phyloP scores from a whole-genome alignment of 768 basidiomycete species.

The Clitopilus passeckerianus region DNA sequence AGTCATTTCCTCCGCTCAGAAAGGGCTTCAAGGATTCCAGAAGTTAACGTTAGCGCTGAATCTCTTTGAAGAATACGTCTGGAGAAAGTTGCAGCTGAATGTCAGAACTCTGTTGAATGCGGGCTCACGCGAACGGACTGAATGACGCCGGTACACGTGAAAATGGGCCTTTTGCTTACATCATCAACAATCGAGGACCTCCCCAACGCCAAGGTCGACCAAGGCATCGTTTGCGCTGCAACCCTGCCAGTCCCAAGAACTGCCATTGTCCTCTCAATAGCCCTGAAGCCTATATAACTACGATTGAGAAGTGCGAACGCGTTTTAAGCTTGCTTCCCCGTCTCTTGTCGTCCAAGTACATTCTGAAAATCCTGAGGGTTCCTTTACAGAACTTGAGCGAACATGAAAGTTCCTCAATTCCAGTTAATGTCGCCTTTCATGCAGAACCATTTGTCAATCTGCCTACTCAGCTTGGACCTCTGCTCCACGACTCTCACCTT shows the following conservation, averaged over 20 bases:
- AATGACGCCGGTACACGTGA: constrained; percentile 2
- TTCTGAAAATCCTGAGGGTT: no score
- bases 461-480: no score
- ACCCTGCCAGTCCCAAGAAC: neutral
- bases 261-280: neutral
- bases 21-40: neutral
- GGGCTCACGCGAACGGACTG: neutral
- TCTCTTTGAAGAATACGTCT: neutral
- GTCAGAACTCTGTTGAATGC: neutral
- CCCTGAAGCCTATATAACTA: neutral
- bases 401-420: no score
- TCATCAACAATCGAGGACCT: neutral
- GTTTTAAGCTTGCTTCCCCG: neutral
- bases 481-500: no score
- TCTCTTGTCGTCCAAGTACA: neutral
- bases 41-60: neutral
- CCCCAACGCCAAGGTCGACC: neutral
- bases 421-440: no score
- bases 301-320: neutral
- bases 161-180: neutral
- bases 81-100: neutral
- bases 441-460: no score
- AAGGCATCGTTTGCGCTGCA: neutral
- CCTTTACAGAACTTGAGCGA: no score
- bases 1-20: constrained; percentile 37